Base-by-base conservation (phyloP, 1,284 basidiomycete species). In the Ceratobasidium sp. region DNA sequence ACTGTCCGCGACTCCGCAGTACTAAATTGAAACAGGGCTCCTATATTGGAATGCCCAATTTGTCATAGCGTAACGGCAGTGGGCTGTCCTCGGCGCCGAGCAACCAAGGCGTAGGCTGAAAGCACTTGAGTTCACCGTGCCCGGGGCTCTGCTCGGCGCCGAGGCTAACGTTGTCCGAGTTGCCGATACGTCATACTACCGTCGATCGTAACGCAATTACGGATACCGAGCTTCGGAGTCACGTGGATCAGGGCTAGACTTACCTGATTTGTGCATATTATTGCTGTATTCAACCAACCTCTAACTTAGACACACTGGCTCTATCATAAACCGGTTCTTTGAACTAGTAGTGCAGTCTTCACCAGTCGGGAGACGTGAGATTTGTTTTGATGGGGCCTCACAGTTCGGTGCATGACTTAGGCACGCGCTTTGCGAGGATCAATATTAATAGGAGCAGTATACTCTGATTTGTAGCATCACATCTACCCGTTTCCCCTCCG, bases 391-490 rank as follows among this genome's bases (percentile, higher is more conserved):
- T n/a, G n/a, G n/a, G n/a, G n/a, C n/a, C n/a, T n/a, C n/a, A n/a
- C n/a, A n/a, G n/a, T n/a, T n/a, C n/a, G n/a, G n/a, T n/a, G n/a
- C n/a, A n/a, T n/a, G n/a, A n/a, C n/a, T n/a, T n/a, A n/a, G n/a
- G n/a, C n/a, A n/a, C n/a, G n/a, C 20, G 85, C 84, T 1, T 26
- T 50, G 77, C 76, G 82, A 54, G 87, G 83, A 65, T 85, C 83
- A 26, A n/a, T n/a, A n/a, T n/a, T n/a, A n/a, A n/a, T n/a, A n/a
- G n/a, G n/a, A n/a, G n/a, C n/a, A n/a, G n/a, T n/a, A n/a, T n/a
- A n/a, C n/a, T n/a, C n/a, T n/a, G n/a, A n/a, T 20, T 33, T 50
- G 59, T 75, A 75, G 20, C 48, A 17, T 13, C 7, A 10, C 23
- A 28, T 20, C 20, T 64, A 56, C n/a, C 15, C 28, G n/a, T 56